Evolutionary conservation across 2,329 filamentous ascomycete genomes (phyloP).

Genomic region (Cladophialophora chaetospira): DNA sequence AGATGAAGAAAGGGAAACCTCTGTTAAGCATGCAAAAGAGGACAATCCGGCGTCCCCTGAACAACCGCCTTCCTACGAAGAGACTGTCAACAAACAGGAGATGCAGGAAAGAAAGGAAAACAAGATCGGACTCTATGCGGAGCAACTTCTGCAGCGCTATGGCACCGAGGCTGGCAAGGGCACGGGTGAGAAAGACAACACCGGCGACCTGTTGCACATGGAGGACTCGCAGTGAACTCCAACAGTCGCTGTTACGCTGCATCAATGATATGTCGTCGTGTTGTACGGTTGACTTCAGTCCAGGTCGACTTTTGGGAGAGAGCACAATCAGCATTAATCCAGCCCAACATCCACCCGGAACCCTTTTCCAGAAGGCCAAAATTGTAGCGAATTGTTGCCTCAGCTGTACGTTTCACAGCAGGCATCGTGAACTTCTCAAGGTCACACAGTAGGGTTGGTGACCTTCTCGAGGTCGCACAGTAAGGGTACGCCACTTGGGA

Average conservation of each 20-base stretch:
- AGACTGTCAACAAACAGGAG: conserved; percentile 39
- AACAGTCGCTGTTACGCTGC: not conserved
- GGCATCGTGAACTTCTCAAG: not conserved
- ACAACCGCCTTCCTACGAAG: conserved; percentile 38
- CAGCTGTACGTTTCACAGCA: not conserved
- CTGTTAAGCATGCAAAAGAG: conserved; percentile 26
- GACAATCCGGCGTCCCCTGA: conserved; percentile 12
- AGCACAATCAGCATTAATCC: no score
- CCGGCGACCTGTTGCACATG: conserved; percentile 14
- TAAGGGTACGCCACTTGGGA: not conserved
- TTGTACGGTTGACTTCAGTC: not conserved
- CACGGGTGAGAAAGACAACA: conserved; percentile 3
- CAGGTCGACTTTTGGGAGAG: not conserved
- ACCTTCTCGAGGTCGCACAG: not conserved
- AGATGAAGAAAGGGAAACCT: conserved; percentile 30
- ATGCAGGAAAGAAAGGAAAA: conserved; percentile 43
- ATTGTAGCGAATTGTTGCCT: not conserved
- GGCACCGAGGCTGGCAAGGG: conserved; percentile 10
- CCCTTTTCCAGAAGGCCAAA: not conserved
- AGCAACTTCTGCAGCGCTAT: conserved; percentile 31
- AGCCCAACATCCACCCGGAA: not conserved
- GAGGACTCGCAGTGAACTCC: conserved; percentile 16
- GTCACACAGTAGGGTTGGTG: conserved; percentile 1
- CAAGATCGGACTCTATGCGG: conserved; percentile 32
- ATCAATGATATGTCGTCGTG: not conserved